Base-by-base conservation (phyloP, 352 stramenopile species). In the Pythium dissotocum region DNA sequence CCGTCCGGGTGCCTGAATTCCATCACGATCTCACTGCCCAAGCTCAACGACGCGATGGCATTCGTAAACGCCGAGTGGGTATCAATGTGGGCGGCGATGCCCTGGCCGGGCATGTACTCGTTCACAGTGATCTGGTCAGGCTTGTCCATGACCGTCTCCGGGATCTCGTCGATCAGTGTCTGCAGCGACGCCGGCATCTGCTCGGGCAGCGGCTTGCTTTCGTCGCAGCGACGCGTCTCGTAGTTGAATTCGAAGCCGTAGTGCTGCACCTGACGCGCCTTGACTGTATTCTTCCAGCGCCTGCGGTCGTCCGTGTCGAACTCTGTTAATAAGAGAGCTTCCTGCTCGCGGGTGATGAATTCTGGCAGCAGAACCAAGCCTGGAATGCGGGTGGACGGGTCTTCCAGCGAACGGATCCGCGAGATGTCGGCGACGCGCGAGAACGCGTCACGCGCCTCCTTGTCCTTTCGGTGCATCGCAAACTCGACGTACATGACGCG, bases 241-340 rank as follows among this genome's bases (percentile, higher is more conserved):
- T 97, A 97, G 70, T 91, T 90, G 67, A 97, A 97, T 67, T 85
- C 85, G 67, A 85, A 95, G 24, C 89, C 87, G 72, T 90, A 97
- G 71, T 97, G 90, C 76, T 95, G 86, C 63, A 97, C 90, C 58
- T 95, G 87, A 36, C 90, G 85, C 28, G 85, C 84, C 65, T 86
- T 84, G 30, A 95, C 84, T 1, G 83, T 93, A 44, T 83, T 80
- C n/a, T 78, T 73, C 88, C 88, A 95, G 32, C 77, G 75, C 0
- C 36, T 61, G 5, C 79, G 72, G 30, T 83, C 75, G 16, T 89
- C 73, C 38, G 75, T 66, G 53, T 94, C 88, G 55, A 95, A 83
- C 51, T 87, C 76, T 2, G 70, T 67, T 7, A 95, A 32, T 60
- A 91, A 75, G 8, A 68, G 67, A 12, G 7, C 59, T 65, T 94